Evolutionary conservation across 176 grass and related monocot species (phyloP).

Genomic region (Hsuehochloa calcarea): DNA sequence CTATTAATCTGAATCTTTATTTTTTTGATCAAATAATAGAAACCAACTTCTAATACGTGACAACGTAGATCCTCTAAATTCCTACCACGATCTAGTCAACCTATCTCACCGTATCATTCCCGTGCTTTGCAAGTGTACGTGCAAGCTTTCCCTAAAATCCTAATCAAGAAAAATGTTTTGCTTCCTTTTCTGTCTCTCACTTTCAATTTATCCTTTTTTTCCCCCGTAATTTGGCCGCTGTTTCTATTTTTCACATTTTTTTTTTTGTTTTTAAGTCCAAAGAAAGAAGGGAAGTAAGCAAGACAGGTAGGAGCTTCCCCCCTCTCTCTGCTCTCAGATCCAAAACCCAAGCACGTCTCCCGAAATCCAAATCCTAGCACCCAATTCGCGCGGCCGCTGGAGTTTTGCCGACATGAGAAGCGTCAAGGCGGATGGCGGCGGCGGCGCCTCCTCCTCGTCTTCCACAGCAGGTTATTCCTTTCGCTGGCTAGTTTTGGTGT

Average conservation of each 20-base stretch:
- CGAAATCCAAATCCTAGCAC: background rate
- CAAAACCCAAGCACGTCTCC: background rate
- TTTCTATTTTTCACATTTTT: background rate
- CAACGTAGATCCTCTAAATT: too few relatives aligned
- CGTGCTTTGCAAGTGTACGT: background rate
- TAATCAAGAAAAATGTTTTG: background rate
- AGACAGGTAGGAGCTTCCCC: constrained; percentile 8
- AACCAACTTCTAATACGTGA: too few relatives aligned
- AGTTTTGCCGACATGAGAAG: background rate
- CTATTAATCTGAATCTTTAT: too few relatives aligned
- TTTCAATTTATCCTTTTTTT: background rate
- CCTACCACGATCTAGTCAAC: background rate
- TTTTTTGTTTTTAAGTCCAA: constrained; percentile 11
- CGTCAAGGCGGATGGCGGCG: constrained; percentile 29
- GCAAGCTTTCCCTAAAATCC: background rate
- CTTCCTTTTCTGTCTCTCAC: background rate
- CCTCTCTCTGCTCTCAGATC: background rate
- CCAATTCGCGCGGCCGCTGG: background rate
- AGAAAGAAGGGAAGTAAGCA: constrained; percentile 31
- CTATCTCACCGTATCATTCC: background rate
- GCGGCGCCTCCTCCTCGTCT: constrained; percentile 13
- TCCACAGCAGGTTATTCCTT: constrained; percentile 35
- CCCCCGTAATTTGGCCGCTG: background rate
- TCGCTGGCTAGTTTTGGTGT: constrained; percentile 11
- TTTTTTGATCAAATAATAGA: too few relatives aligned